Base-by-base conservation (phyloP, 352 stramenopile genomes). In the Phytophthora tubulina region DNA sequence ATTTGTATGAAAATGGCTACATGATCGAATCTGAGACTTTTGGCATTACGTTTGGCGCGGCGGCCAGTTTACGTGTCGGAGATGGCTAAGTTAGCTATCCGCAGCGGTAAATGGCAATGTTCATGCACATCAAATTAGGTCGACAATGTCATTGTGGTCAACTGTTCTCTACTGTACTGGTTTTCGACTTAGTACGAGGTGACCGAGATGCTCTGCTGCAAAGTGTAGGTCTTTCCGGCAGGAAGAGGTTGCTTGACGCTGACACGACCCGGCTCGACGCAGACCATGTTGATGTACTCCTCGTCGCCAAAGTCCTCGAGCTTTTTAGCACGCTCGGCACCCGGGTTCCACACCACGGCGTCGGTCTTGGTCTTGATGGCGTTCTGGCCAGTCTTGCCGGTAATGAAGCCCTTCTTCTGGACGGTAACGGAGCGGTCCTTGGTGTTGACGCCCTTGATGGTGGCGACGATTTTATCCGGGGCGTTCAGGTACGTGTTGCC, bases 231-330 rank as follows among this genome's bases (percentile, higher is more conserved):
- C 27, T 79, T 68, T 10, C 81, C 81, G 1, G 78, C 66, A n/a
- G 72, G 81, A 46, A 93, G 83, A 51, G 67, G 71, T 50, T 76
- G 68, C 42, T 76, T 76, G 39, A 60, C 72, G 59, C 83, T 93
- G 45, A 95, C 88, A 48, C 88, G 80, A 41, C 96, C 95, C 7
- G 96, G 96, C 73, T 99, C 96, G 45, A 99, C 86, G 78, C 96
- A 99, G 52, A 99, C 86, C 95, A 99, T 99, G 52, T 93, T 85
- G 32, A 92, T 72, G 78, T 98, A 98, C 79, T 98, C 92, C 46
- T 99, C 96, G 63, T 98, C 87, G 38, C 84, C 92, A 85, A 99
- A 98, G 80, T 99, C 96, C 54, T 75, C 76, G 83, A 99, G 96
- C 38, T 73, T 82, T 67, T 94, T 89, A 33, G 96, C 92, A 64